phyloP scores from a whole-genome alignment of 257 asterid species.

The Gentiana macrophylla region DNA sequence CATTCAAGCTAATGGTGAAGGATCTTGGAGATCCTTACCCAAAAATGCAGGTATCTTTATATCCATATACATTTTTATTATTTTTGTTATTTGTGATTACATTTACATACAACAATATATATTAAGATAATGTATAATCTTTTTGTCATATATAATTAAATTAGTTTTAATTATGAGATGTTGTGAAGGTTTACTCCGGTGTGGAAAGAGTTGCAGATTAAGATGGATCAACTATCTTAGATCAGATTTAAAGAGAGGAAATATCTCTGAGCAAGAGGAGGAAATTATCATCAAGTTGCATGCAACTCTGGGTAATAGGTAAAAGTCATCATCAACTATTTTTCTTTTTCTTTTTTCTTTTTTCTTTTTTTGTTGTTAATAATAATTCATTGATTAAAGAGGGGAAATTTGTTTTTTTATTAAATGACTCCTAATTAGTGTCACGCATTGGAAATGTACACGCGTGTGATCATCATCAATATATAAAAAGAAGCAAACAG shows the following conservation, averaged over 20 bases:
- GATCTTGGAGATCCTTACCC: conserved; percentile 84
- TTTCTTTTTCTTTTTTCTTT: neutral
- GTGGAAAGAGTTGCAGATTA: conserved; percentile 86
- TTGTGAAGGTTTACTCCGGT: conserved; percentile 51
- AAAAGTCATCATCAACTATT: neutral
- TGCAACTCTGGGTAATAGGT: conserved; percentile 78
- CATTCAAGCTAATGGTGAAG: conserved; percentile 64
- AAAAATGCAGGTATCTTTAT: conserved; percentile 59
- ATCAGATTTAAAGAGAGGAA: conserved; percentile 77
- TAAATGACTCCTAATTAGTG: no score
- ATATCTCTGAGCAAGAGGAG: conserved; percentile 55
- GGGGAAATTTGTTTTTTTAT: no score
- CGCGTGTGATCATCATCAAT: no score
- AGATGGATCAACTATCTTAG: conserved; percentile 89
- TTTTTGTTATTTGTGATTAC: no score
- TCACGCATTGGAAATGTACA: no score
- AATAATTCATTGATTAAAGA: no score
- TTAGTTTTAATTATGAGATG: neutral
- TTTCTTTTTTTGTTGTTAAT: no score
- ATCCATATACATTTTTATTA: no score
- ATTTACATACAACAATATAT: no score
- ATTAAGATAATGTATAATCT: no score
- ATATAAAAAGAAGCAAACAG: no score
- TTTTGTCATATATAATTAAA: neutral
- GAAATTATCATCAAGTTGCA: conserved; percentile 54